These are phyloP conservation scores for Crithidia fasciculata DNA, from an alignment of 208 protist species.

Conservation along the genomic window DNA sequence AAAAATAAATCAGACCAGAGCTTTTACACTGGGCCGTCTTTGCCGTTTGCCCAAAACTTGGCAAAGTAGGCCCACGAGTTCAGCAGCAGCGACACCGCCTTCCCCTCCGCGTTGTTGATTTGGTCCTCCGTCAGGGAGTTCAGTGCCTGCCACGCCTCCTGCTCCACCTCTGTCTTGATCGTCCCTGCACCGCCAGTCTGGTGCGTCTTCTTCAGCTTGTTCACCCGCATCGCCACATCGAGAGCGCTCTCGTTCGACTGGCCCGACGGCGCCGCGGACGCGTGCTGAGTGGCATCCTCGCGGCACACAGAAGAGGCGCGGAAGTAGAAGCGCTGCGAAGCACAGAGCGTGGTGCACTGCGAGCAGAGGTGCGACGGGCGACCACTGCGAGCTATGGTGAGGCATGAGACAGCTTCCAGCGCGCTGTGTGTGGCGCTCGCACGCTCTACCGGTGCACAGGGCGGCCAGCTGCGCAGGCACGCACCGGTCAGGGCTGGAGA, in stretches of 20 bases:
- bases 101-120: constrained; percentile 89
- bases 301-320: not conserved
- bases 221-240: constrained; percentile 89
- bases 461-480: not conserved
- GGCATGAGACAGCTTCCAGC: not conserved
- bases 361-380: not conserved
- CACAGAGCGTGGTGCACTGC: not conserved
- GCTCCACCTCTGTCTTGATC: constrained; percentile 76
- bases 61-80: constrained; percentile 93
- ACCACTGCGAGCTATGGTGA: not conserved
- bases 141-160: constrained; percentile 75
- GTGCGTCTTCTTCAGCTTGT: constrained; percentile 83
- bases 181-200: constrained; percentile 60
- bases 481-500: not conserved
- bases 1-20: no score
- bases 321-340: constrained; percentile 7
- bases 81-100: constrained; percentile 85
- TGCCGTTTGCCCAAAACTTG: constrained; percentile 90
- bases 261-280: constrained; percentile 17
- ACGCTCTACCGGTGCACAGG: not conserved
- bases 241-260: constrained; percentile 55
- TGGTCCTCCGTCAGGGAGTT: constrained; percentile 84
- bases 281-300: constrained; percentile 1
- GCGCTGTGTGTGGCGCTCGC: not conserved
- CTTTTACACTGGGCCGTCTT: constrained; percentile 65